phyloP scores from a whole-genome alignment of 305 asterid genomes.

The Lippia alba region DNA sequence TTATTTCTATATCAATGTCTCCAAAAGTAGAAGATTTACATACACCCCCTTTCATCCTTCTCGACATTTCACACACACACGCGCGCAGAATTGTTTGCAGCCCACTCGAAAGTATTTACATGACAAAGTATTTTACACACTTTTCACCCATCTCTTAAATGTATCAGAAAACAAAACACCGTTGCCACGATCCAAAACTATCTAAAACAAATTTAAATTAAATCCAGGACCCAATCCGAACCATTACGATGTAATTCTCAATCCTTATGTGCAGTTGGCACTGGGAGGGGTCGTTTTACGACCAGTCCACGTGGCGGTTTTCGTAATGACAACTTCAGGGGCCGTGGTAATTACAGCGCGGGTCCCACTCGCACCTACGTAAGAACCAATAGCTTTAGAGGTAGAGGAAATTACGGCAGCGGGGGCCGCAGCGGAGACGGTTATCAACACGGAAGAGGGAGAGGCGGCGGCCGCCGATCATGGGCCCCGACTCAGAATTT shows the following conservation, averaged over 20 bases:
- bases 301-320: slow-evolving; percentile 67
- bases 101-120: not conserved
- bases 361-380: slow-evolving; percentile 56
- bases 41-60: not conserved
- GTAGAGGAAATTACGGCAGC: slow-evolving; percentile 57
- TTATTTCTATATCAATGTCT: not conserved
- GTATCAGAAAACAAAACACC: not conserved
- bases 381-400: slow-evolving; percentile 64
- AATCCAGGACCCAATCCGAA: not conserved
- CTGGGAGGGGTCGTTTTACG: slow-evolving; percentile 65
- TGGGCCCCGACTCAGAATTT: slow-evolving; percentile 34
- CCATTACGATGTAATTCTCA: not conserved
- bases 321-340: slow-evolving; percentile 64
- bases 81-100: not conserved
- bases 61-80: not conserved
- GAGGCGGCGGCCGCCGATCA: slow-evolving; percentile 44
- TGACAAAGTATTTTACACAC: not conserved
- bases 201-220: no score
- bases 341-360: slow-evolving; percentile 59
- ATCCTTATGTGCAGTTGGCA: slow-evolving; percentile 53
- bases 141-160: not conserved
- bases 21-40: no score
- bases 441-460: slow-evolving; percentile 59
- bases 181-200: no score
- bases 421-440: slow-evolving; percentile 64